Evolutionary conservation across 257 asterid species (phyloP).

Genomic region (Lantana camara): DNA sequence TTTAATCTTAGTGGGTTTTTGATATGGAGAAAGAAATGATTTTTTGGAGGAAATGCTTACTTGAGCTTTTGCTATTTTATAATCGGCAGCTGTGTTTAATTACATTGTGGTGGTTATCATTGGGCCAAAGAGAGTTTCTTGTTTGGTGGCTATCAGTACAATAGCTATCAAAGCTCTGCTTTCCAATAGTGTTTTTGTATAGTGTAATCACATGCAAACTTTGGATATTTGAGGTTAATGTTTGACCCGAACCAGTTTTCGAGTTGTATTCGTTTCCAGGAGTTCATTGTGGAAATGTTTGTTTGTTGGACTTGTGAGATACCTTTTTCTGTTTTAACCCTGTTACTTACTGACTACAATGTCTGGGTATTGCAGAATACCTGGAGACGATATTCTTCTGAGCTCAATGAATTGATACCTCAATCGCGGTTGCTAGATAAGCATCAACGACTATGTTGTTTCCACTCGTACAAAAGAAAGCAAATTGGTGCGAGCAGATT

Average conservation of each 20-base stretch:
- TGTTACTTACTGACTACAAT: conserved; percentile 12
- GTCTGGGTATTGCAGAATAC: conserved; percentile 57
- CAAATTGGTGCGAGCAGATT: conserved; percentile 43
- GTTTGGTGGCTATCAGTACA: conserved; percentile 6
- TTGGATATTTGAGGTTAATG: conserved; percentile 11
- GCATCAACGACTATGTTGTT: conserved; percentile 55
- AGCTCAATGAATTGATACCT: conserved; percentile 38
- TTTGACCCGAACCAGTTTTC: not conserved
- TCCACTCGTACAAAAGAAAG: conserved; percentile 56
- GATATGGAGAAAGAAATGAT: conserved; percentile 7
- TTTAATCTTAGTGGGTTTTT: not conserved
- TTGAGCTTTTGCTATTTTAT: conserved; percentile 10
- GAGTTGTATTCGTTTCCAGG: conserved; percentile 19
- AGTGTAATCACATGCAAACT: not conserved
- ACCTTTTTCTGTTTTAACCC: conserved; percentile 8
- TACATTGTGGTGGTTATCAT: conserved; percentile 4
- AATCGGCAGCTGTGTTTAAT: not conserved
- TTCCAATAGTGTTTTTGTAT: not conserved
- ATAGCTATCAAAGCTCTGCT: not conserved
- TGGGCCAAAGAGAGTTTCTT: not conserved
- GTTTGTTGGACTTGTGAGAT: conserved; percentile 5
- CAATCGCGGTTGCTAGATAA: conserved; percentile 35
- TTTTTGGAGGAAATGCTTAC: conserved; percentile 2
- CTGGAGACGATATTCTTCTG: conserved; percentile 46
- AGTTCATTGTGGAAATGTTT: conserved; percentile 1